Evolutionary conservation across 495 filamentous ascomycete genomes (phyloP).

Genomic region (Xylaria palmicola): DNA sequence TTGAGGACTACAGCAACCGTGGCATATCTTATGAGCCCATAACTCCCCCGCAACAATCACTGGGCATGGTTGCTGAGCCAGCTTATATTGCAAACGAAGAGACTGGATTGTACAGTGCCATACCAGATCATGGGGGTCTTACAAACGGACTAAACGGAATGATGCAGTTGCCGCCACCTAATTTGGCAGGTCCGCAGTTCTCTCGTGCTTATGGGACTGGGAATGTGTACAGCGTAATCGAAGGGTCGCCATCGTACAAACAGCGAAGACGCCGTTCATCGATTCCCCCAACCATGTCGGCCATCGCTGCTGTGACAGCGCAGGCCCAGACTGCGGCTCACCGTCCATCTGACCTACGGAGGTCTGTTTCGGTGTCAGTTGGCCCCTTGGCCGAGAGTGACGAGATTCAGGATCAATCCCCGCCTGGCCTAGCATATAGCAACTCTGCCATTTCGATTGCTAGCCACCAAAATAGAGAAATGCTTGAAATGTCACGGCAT

Average conservation of each 20-base stretch:
- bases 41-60: constrained; percentile 86
- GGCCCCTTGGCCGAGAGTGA: constrained; percentile 78
- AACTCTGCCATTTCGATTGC: constrained; percentile 56
- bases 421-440: constrained; percentile 65
- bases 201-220: constrained; percentile 69
- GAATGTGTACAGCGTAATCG: constrained; percentile 91
- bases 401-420: constrained; percentile 67
- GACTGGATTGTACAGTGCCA: constrained; percentile 89
- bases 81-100: constrained; percentile 98
- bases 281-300: constrained; percentile 70
- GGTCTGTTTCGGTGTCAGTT: constrained; percentile 88
- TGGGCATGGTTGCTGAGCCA: constrained; percentile 77
- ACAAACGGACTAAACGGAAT: constrained; percentile 69
- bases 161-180: constrained; percentile 89
- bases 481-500: constrained; percentile 80
- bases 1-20: constrained; percentile 95
- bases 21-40: constrained; percentile 95
- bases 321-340: constrained; percentile 55
- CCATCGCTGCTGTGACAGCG: constrained; percentile 61
- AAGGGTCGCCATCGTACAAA: constrained; percentile 98
- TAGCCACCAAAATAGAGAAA: constrained; percentile 56
- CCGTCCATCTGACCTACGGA: constrained; percentile 80
- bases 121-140: constrained; percentile 70
- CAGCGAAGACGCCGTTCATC: constrained; percentile 91
- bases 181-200: constrained; percentile 74